Evolutionary conservation across 1,284 basidiomycete genomes (phyloP), one percentile per base, ranked within the genome.

Genomic region (Cryptococcus sp.): DNA sequence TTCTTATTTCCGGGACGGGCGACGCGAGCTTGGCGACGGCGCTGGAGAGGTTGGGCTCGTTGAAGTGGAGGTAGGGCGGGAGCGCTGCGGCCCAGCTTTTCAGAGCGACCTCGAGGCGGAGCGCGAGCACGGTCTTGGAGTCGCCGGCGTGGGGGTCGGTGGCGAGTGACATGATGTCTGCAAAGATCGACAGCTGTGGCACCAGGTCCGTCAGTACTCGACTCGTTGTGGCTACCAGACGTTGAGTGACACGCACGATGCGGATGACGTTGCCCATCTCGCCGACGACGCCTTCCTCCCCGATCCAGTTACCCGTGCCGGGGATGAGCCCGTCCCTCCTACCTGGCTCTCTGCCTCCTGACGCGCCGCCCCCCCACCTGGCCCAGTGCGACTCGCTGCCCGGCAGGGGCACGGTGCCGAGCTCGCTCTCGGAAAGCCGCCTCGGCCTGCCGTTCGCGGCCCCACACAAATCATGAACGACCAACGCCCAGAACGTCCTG

Each of bases 21-120:
- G 70, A 72, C 11, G 57, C 46, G 21, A 79, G 62, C 54, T 71
- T 69, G 50, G 60, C 59, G 39, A 77, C 68, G 16, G 72, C 67
- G 20, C 57, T 43, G 24, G 68, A 62, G 39, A 80, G 71, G 61
- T 78, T 79, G 63, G 68, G 67, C 56, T 79, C 77, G 62, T 79
- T 72, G 57, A 79, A 79, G 49, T 70, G 73, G 33, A 78, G 66
- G 56, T 75, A 69, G 21, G 61, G 67, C 4, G 78, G 77, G 1
- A 80, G 69, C 23, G 68, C 67, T 35, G 70, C 63, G 0, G 78
- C 78, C 79, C 79, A 80, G 8, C 66, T 53, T 67, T 76, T 55
- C 15, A 54, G 18, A 16, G 62, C 52, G 51, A 56, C 53, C 36
- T 50, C 52, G 42, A 58, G 50, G 20, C 46, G 42, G 7, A 42